phyloP scores from a whole-genome alignment of 352 stramenopile genomes.

The Aphanomyces astaci region DNA sequence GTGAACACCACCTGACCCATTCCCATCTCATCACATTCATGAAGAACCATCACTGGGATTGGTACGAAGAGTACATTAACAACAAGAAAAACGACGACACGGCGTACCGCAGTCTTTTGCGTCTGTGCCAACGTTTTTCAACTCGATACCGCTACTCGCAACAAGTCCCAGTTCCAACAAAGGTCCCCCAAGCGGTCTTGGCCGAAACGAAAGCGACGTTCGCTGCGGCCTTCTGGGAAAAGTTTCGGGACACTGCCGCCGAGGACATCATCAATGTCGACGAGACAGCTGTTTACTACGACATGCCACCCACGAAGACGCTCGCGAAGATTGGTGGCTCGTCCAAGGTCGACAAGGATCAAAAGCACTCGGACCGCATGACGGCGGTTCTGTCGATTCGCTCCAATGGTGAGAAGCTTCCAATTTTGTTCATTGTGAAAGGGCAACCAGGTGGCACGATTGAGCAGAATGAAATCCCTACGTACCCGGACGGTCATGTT shows the following conservation, averaged over 20 bases:
- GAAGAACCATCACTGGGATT: neutral
- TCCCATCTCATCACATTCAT: neutral
- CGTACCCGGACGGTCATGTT: neutral
- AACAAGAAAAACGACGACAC: neutral
- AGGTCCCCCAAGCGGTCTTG: neutral
- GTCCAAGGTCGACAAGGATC: neutral
- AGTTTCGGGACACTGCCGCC: neutral
- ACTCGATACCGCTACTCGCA: neutral
- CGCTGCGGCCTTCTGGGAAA: neutral
- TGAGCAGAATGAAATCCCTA: neutral
- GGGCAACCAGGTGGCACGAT: slow-evolving; percentile 3
- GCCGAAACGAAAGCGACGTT: neutral
- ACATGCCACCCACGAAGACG: neutral
- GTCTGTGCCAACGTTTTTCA: neutral
- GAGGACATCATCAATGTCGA: neutral
- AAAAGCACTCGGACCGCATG: neutral
- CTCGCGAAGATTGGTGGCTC: neutral
- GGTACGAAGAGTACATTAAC: neutral
- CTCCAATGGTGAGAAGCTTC: neutral
- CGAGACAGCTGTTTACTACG: neutral
- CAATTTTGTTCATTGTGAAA: neutral
- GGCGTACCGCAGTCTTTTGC: neutral
- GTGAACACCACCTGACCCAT: neutral
- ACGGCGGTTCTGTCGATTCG: neutral
- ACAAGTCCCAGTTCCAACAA: neutral